These are phyloP conservation scores for Aquilaria sinensis DNA, from an alignment of 345 rosid species.

Conservation along the genomic window DNA sequence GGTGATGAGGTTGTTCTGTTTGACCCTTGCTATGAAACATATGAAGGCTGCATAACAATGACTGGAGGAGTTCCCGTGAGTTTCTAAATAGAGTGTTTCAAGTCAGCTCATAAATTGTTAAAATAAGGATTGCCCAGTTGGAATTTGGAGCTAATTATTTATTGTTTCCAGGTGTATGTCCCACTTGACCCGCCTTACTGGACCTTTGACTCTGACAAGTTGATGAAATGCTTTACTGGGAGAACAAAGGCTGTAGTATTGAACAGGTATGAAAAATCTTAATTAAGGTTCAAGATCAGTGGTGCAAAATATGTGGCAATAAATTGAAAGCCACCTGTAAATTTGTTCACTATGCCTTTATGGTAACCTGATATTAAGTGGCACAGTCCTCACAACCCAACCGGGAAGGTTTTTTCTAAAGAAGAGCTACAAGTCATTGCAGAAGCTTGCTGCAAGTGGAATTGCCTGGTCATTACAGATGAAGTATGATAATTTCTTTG, in stretches of 20 bases:
- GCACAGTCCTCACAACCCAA: conserved; percentile 62
- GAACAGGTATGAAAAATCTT: conserved; percentile 39
- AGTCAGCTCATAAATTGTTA: background rate
- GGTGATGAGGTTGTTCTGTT: conserved; percentile 63
- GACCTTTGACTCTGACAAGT: conserved; percentile 39
- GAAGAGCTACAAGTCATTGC: conserved; percentile 50
- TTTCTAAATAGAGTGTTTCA: conserved; percentile 2
- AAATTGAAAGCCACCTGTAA: background rate
- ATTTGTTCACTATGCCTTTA: background rate
- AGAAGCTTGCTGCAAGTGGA: conserved; percentile 39
- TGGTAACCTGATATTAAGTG: conserved; percentile 20
- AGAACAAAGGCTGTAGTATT: conserved; percentile 46
- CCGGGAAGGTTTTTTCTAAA: conserved; percentile 56
- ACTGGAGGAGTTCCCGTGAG: conserved; percentile 61
- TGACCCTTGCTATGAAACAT: conserved; percentile 53
- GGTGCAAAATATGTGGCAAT: background rate
- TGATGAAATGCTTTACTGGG: conserved; percentile 33
- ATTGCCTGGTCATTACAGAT: conserved; percentile 55
- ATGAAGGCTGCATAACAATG: conserved; percentile 38
- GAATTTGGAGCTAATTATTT: conserved; percentile 2
- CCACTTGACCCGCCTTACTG: conserved; percentile 52
- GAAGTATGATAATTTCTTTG: conserved; percentile 35
- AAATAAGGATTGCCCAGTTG: background rate
- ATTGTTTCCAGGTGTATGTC: conserved; percentile 38
- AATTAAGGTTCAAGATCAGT: background rate